Conservation (phyloP, 192 early-diverging fungal species). For the Funneliformis geosporum region DNA sequence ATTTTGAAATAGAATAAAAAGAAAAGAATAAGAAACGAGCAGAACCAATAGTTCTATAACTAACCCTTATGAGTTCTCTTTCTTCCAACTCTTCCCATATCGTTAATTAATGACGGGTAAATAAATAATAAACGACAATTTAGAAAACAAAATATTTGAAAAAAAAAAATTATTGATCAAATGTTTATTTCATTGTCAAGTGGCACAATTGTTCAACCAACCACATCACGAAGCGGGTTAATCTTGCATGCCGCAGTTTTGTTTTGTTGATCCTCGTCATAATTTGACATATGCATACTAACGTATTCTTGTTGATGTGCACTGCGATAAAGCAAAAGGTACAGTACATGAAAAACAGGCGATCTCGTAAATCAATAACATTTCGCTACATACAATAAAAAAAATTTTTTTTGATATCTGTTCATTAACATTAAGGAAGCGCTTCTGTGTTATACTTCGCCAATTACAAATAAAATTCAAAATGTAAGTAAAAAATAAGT, state of each 20-base stretch:
- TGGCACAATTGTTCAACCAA: neutral
- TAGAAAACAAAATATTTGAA: neutral
- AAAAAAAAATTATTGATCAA: neutral
- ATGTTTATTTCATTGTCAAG: neutral
- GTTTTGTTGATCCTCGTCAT: neutral
- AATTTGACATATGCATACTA: too few species aligned
- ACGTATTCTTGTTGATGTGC: too few species aligned
- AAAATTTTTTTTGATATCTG: too few species aligned
- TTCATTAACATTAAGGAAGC: too few species aligned
- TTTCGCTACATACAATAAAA: too few species aligned
- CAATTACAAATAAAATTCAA: too few species aligned
- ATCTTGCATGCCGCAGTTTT: neutral
- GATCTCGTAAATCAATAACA: too few species aligned
- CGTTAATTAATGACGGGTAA: neutral
- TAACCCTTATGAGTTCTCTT: slow-evolving; percentile 52
- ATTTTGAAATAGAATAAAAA: neutral
- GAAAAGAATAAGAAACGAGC: neutral
- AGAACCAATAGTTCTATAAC: neutral
- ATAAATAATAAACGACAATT: neutral
- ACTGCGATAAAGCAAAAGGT: too few species aligned
- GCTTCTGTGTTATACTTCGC: too few species aligned
- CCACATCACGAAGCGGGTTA: too few species aligned
- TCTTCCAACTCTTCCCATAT: slow-evolving; percentile 56
- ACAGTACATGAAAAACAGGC: too few species aligned
- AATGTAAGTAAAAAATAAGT: too few species aligned